Evolutionary conservation across 2,329 filamentous ascomycete species (phyloP), one percentile per base, ranked within the genome.

Genomic region (Geosmithia putterillii): DNA sequence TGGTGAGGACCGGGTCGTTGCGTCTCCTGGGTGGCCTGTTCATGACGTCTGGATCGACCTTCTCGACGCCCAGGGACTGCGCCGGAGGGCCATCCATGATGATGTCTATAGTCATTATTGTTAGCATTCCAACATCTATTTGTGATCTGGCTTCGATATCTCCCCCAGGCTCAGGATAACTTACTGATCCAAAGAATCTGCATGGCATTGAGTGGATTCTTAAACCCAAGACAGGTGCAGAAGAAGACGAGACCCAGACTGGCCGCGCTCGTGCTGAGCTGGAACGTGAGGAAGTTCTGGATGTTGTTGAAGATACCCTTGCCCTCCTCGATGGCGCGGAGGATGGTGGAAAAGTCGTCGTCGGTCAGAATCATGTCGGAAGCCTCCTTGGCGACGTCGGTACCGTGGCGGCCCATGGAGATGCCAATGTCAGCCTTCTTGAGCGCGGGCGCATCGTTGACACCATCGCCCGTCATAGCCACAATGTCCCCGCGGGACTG

Each of bases 291-390:
- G 65, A 98, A 98, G 63, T 98, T 98, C 59, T 98, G 92, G 51
- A 98, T 96, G 62, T 98, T 98, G 74, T 92, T 95, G 65, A 98
- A 98, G 52, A 98, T 98, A 44, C 89, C 92, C 63, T 98, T 98
- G 63, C 92, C 94, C 66, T 98, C 92, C 61, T 98, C 92, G 48
- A 98, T 98, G 23, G 92, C 92, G 46, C 81, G 85, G 10, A 98
- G 73, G 49, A 98, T 98, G 5, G 86, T 92, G 0, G 83, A 86
- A 59, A 94, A 92, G 61, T 92, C 84, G 59, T 94, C 86, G 52
- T 92, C 85, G 0, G 86, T 92, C 42, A 94, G 66, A 49, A 94
- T 90, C 86, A 94, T 94, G 56, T 92, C 86, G n/a, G 86, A 81
- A 9, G 86, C 86, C 61, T 92, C 92, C 66, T 98, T 98, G 48